Evolutionary conservation across 83 land plant species (phyloP).

Genomic region (Picea abies): DNA sequence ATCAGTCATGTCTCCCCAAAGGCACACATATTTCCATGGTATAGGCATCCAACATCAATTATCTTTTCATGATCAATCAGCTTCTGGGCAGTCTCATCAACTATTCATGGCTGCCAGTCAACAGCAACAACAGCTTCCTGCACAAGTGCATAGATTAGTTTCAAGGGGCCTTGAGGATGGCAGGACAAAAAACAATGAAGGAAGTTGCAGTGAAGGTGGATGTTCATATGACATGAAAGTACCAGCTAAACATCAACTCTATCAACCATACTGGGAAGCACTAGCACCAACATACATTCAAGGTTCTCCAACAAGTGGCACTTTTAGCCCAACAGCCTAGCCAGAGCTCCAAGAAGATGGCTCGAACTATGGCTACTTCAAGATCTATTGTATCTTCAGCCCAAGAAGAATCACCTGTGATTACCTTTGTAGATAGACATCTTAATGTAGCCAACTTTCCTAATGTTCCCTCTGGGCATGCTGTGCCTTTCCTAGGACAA

Average conservation of each 20-base stretch:
- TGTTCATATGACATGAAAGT: neutral
- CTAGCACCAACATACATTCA: neutral
- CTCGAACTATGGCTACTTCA: neutral
- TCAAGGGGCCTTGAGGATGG: neutral
- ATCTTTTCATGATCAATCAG: neutral
- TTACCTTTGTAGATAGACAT: neutral
- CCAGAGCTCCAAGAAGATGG: slow-evolving; percentile 6
- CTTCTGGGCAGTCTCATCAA: neutral
- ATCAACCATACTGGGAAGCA: neutral
- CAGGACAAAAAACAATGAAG: neutral
- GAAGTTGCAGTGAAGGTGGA: neutral
- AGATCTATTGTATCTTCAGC: neutral
- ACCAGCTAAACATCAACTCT: neutral
- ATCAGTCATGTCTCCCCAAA: neutral
- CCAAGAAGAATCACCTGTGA: neutral
- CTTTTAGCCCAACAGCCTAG: neutral
- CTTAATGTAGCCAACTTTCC: neutral
- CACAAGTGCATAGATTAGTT: neutral
- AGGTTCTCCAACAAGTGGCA: neutral
- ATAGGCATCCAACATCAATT: neutral
- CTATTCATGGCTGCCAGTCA: too few species aligned
- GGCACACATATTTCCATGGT: neutral
- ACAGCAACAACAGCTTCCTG: neutral
- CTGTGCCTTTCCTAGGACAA: neutral
- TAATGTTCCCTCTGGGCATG: neutral